Conservation (phyloP, 202 grass and related monocot species). For the Carex arenaria region DNA sequence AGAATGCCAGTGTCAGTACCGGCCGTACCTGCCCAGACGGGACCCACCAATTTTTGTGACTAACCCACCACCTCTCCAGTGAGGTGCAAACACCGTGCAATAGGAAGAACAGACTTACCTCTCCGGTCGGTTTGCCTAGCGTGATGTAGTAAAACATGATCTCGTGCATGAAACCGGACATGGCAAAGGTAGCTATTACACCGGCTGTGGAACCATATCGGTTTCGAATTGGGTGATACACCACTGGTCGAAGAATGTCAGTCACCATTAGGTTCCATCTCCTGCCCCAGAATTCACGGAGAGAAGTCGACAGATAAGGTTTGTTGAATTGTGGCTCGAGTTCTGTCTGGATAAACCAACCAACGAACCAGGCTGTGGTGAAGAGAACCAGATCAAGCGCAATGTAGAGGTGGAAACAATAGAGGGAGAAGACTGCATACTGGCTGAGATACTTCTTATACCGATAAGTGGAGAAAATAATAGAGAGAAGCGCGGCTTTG, state of each 20-base stretch:
- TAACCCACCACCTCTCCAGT: slow-evolving; percentile 15
- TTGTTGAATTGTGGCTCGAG: slow-evolving; percentile 33
- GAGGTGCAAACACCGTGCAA: slow-evolving; percentile 19
- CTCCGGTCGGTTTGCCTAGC: not conserved
- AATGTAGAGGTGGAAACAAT: slow-evolving; percentile 40
- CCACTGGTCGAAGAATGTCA: slow-evolving; percentile 23
- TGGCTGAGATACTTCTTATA: slow-evolving; percentile 7
- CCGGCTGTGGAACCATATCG: slow-evolving; percentile 1
- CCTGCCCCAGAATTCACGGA: slow-evolving; percentile 28
- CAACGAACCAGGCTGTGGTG: slow-evolving; percentile 21
- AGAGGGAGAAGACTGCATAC: slow-evolving; percentile 26
- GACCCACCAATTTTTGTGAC: slow-evolving; percentile 10
- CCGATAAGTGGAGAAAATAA: slow-evolving; percentile 8
- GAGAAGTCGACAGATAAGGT: slow-evolving; percentile 6
- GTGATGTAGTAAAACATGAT: slow-evolving; percentile 32
- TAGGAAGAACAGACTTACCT: slow-evolving; percentile 23
- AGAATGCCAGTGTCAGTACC: not conserved
- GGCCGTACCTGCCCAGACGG: not conserved
- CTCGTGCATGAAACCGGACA: slow-evolving; percentile 31
- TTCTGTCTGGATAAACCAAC: slow-evolving; percentile 20
- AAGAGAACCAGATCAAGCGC: slow-evolving; percentile 41
- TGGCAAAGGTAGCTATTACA: slow-evolving; percentile 18
- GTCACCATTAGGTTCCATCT: slow-evolving; percentile 33
- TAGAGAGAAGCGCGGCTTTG: not conserved
- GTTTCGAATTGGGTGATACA: slow-evolving; percentile 11